Base-by-base conservation (phyloP, 164 flowering plant species). In the Tetracentron sinense region DNA sequence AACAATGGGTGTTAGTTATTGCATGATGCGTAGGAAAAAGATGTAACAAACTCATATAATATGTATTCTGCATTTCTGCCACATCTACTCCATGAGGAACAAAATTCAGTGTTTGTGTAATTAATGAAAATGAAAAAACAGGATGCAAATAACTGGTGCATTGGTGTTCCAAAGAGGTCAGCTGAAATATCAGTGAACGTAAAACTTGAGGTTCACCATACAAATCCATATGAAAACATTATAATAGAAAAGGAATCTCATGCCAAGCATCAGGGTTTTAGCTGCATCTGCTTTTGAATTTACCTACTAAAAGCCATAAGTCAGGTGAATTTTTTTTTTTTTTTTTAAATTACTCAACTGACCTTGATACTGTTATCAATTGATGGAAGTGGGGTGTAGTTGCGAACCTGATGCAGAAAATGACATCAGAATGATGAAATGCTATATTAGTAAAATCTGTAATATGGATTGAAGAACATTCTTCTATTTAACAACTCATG, bases 301-400 rank as follows among this genome's bases (percentile, higher is more conserved):
- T 30, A 6, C 25, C 4, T 0, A 20, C 46, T 10, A 7, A 20
- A 21, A 61, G 17, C 15, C 47, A 49, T 19, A 60, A 20, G 10
- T n/a, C 6, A 46, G 17, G 35, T 20, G 21, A 30, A 61, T 14
- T 7, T n/a, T n/a, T 42, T 26, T 22, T n/a, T n/a, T n/a, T n/a
- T n/a, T n/a, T n/a, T n/a, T n/a, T n/a, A 42, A 42, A 2, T 35
- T 10, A 14, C 21, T 14, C 14, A 35, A 70, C 82, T 75, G 56
- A 92, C 98, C 98, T 92, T 92, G 67, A 92, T 90, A 63, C 96
- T 92, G 74, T 83, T 92, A 77, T 92, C 90, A 52, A 90, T 82
- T 58, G 91, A 60, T 62, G 98, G 96, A 63, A 71, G 71, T 54
- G 92, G 89, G 30, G 85, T 73, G 70, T 83, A 88, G 66, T 92